Conservation (phyloP, 495 filamentous ascomycete genomes). For the Neurospora sp. region DNA sequence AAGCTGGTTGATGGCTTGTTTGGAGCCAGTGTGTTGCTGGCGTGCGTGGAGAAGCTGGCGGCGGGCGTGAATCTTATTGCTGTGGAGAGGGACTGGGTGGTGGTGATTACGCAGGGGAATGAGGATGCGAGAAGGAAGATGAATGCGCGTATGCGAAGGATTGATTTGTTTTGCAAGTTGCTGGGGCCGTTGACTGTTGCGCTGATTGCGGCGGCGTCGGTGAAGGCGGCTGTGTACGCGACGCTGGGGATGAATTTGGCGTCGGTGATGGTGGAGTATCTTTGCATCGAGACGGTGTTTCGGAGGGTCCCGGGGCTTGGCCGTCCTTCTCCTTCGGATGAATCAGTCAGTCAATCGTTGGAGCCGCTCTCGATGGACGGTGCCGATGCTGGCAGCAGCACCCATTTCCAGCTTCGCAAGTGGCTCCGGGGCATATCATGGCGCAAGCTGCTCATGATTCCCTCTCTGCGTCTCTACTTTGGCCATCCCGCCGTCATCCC, state of each 20-base stretch:
- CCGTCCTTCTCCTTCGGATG: neutral
- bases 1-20: constrained; percentile 22
- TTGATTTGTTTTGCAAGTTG: constrained; percentile 65
- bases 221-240: constrained; percentile 22
- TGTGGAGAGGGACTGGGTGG: constrained; percentile 59
- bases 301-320: neutral
- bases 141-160: constrained; percentile 58
- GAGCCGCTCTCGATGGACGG: neutral
- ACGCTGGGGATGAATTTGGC: constrained; percentile 28
- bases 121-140: constrained; percentile 17
- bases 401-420: neutral
- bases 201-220: constrained; percentile 25
- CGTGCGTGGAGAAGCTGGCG: constrained; percentile 48
- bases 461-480: constrained; percentile 29
- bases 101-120: constrained; percentile 22
- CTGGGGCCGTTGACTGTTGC: constrained; percentile 51
- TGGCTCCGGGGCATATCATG: neutral
- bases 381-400: neutral
- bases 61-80: constrained; percentile 48
- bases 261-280: constrained; percentile 44
- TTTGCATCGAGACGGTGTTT: constrained; percentile 42
- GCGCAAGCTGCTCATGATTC: constrained; percentile 3
- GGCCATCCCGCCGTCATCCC: constrained; percentile 38
- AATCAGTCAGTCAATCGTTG: neutral
- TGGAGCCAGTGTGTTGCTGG: constrained; percentile 32